Percentiles rank a stretch among this genome's conserved stretches.
phyloP scores from a whole-genome alignment of 2,329 filamentous ascomycete genomes.

The Phyllosticta paracitricarpa region DNA sequence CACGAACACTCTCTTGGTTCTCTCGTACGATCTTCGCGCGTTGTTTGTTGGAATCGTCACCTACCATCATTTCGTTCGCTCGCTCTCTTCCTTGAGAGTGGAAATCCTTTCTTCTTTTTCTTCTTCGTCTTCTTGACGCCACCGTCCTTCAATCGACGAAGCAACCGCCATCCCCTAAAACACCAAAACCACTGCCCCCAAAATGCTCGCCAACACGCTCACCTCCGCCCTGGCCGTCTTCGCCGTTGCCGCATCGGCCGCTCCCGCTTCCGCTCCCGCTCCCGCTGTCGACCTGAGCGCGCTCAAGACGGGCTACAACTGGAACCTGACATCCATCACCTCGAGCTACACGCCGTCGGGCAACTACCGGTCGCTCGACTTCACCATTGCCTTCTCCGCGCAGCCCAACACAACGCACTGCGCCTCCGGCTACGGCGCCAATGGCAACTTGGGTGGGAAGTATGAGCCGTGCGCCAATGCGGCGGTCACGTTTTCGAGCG shows the following conservation, averaged over 20 bases:
- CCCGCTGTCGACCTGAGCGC: background rate
- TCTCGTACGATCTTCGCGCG: background rate
- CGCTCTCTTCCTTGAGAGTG: background rate
- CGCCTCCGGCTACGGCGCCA: background rate
- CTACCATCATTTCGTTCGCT: background rate
- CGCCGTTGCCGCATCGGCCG: background rate
- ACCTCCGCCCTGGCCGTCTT: background rate
- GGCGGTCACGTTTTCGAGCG: background rate
- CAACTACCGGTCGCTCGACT: background rate
- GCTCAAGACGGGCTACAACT: background rate
- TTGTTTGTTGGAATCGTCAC: background rate
- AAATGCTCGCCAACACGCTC: background rate
- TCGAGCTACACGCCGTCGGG: background rate
- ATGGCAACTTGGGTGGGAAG: background rate
- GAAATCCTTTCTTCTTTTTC: background rate
- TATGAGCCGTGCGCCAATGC: background rate
- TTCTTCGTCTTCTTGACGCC: background rate
- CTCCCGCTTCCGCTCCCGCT: background rate
- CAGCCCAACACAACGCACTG: background rate
- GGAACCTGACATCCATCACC: background rate
- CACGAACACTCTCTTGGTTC: background rate
- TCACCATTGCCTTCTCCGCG: background rate
- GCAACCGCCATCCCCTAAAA: background rate
- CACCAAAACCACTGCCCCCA: background rate
- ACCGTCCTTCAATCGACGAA: background rate